These are phyloP conservation scores for Clarkia xantiana DNA, from an alignment of 345 rosid genomes.

Conservation along the genomic window DNA sequence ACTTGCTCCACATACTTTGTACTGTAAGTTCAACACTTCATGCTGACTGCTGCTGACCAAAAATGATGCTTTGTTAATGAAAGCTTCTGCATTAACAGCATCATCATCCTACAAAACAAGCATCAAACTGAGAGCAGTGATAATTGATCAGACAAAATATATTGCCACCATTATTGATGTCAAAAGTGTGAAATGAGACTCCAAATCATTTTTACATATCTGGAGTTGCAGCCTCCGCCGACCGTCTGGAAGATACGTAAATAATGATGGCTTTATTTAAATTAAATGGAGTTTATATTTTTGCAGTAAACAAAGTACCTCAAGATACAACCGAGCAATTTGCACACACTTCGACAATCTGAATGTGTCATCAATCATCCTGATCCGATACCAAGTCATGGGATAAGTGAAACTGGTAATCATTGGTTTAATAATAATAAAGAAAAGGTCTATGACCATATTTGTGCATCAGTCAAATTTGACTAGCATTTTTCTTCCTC, in stretches of 20 bases:
- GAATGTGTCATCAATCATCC: slow-evolving; percentile 74
- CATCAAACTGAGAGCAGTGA: too few relatives aligned
- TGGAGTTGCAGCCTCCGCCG: too few relatives aligned
- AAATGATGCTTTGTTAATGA: slow-evolving; percentile 93
- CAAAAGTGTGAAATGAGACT: too few relatives aligned
- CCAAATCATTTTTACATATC: too few relatives aligned
- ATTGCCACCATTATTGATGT: too few relatives aligned
- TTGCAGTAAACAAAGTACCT: slow-evolving; percentile 29
- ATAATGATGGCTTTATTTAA: too few relatives aligned
- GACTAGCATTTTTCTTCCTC: slow-evolving; percentile 11
- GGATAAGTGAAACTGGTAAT: too few relatives aligned
- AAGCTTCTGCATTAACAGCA: slow-evolving; percentile 95
- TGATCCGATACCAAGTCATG: slow-evolving; percentile 14
- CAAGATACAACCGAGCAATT: slow-evolving; percentile 85
- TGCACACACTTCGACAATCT: slow-evolving; percentile 87
- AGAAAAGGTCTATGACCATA: too few relatives aligned
- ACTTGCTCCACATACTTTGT: slow-evolving; percentile 38
- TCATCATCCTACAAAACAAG: slow-evolving; percentile 71
- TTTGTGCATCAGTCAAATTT: background rate
- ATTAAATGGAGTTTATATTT: background rate
- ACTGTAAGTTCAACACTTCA: slow-evolving; percentile 79
- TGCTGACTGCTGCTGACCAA: slow-evolving; percentile 89
- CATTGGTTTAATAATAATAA: too few relatives aligned
- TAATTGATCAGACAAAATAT: too few relatives aligned
- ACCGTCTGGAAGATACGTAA: too few relatives aligned